phyloP scores from a whole-genome alignment of 257 asterid genomes.

The Perilla frutescens region DNA sequence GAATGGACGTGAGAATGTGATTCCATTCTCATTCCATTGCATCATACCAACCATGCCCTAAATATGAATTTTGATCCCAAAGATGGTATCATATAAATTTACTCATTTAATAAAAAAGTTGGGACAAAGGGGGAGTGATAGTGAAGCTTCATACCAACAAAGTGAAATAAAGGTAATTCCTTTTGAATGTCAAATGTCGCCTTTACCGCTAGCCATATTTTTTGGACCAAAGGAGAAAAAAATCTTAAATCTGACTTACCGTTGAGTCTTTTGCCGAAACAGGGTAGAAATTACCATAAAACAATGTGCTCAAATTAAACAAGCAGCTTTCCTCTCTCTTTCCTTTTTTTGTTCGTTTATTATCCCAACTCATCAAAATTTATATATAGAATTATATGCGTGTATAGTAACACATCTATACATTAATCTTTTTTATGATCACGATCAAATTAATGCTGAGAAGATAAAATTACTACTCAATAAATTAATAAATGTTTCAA shows the following conservation, averaged over 20 bases:
- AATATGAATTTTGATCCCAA: too few relatives aligned
- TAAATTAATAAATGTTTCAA: too few relatives aligned
- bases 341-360: not conserved
- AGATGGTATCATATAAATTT: too few relatives aligned
- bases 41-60: too few relatives aligned
- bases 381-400: too few relatives aligned
- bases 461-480: too few relatives aligned
- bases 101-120: not conserved
- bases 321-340: slow-evolving; percentile 2
- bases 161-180: slow-evolving; percentile 26
- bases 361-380: too few relatives aligned
- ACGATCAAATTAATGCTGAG: too few relatives aligned
- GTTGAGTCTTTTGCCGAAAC: slow-evolving; percentile 17
- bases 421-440: too few relatives aligned
- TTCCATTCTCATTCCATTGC: too few relatives aligned
- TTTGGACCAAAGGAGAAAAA: slow-evolving; percentile 26
- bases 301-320: slow-evolving; percentile 30
- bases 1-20: too few relatives aligned
- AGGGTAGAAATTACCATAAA: slow-evolving; percentile 22
- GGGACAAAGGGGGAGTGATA: slow-evolving; percentile 17
- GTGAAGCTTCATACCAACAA: slow-evolving; percentile 41
- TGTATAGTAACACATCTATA: too few relatives aligned
- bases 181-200: slow-evolving; percentile 31
- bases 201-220: slow-evolving; percentile 22
- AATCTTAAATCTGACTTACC: slow-evolving; percentile 4